Percentiles rank a stretch among this genome's conserved stretches.
phyloP scores from a whole-genome alignment of 495 filamentous ascomycete species.

The Usnea hakonensis region DNA sequence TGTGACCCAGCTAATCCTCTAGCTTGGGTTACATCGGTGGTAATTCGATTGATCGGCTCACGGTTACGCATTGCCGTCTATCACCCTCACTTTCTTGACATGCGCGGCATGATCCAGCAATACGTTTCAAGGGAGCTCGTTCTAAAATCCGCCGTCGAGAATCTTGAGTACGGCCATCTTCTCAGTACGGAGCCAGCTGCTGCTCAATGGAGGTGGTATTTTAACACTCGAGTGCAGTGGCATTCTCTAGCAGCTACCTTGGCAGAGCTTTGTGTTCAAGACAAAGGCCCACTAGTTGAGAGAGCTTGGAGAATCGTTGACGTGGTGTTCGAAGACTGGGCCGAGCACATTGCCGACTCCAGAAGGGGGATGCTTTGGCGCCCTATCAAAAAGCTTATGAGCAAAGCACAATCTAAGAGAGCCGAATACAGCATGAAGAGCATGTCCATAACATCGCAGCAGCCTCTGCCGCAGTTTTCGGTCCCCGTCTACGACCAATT shows the following conservation, averaged over 20 bases:
- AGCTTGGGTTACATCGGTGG: constrained; percentile 18
- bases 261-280: constrained; percentile 68
- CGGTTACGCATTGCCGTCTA: constrained; percentile 19
- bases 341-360: constrained; percentile 43
- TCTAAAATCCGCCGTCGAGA: constrained; percentile 15
- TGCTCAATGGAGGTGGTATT: constrained; percentile 35
- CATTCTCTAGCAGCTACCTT: constrained; percentile 45
- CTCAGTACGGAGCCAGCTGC: constrained; percentile 16
- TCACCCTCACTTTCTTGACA: constrained; percentile 16
- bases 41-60: constrained; percentile 17
- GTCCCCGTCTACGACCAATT: neutral
- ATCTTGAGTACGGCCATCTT: constrained; percentile 18
- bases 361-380: constrained; percentile 64
- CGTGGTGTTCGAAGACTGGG: constrained; percentile 47
- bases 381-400: constrained; percentile 63
- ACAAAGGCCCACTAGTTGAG: constrained; percentile 60
- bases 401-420: constrained; percentile 28
- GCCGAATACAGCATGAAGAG: neutral
- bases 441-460: constrained; percentile 7
- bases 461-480: constrained; percentile 18
- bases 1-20: constrained; percentile 18
- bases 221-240: constrained; percentile 39
- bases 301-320: constrained; percentile 75
- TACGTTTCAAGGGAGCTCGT: constrained; percentile 13
- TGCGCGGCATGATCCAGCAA: constrained; percentile 4